These are phyloP conservation scores for Cymodocea nodosa DNA, from an alignment of 116 monocot species.

Conservation along the genomic window DNA sequence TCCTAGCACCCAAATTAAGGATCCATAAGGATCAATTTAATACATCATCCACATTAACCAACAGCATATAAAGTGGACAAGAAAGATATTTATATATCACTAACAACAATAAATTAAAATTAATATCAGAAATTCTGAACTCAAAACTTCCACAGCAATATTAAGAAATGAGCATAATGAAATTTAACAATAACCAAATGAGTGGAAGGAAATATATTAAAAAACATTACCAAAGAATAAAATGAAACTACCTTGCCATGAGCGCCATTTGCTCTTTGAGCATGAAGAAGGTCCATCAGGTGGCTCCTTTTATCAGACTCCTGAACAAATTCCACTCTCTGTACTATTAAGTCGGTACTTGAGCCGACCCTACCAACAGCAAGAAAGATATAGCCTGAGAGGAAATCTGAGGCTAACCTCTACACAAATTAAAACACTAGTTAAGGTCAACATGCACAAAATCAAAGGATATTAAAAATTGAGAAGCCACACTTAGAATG, in stretches of 20 bases:
- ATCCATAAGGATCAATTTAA: too few relatives aligned
- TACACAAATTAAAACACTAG: conserved; percentile 12
- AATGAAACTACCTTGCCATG: conserved; percentile 35
- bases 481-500: too few relatives aligned
- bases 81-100: background rate
- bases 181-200: background rate
- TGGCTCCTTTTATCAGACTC: conserved; percentile 46
- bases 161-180: too few relatives aligned
- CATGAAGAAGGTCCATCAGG: conserved; percentile 60
- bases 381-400: conserved; percentile 52
- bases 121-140: too few relatives aligned
- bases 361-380: conserved; percentile 70
- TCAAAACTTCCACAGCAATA: too few relatives aligned
- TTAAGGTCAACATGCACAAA: background rate
- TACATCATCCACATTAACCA: too few relatives aligned
- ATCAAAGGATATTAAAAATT: background rate
- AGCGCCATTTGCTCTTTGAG: conserved; percentile 45
- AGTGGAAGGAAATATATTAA: too few relatives aligned
- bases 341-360: conserved; percentile 58
- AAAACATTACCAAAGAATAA: too few relatives aligned
- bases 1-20: too few relatives aligned
- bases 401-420: conserved; percentile 67
- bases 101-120: too few relatives aligned
- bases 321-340: conserved; percentile 63
- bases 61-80: too few relatives aligned